Evolutionary conservation across 2,329 filamentous ascomycete genomes (phyloP), one percentile per base, ranked within the genome.

Genomic region (Pestalotiopsis sp.): DNA sequence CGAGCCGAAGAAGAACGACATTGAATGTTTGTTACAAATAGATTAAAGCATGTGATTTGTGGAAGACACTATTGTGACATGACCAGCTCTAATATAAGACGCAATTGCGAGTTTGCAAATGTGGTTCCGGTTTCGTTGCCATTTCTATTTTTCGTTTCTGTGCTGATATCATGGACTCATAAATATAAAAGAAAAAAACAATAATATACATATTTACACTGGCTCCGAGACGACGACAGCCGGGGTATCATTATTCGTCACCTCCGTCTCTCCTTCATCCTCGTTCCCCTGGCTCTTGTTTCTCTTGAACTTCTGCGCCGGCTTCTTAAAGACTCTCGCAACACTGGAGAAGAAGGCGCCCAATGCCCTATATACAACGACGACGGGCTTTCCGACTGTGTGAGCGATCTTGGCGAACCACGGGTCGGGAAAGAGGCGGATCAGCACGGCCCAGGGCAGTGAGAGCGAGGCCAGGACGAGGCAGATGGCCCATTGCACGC

Each of bases 401-500:
- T n/a, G 69, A 2, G 75, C 76, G 13, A 79, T 75, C 23, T 66
- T 73, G 27, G 75, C 80, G 66, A 82, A 82, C 76, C 77, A 78
- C 4, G 69, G 69, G 72, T 88, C 86, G 1, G 86, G 86, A 68
- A 88, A 83, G 1, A 85, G 76, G 9, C 86, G 79, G 65, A 88
- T 80, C 45, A 83, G 75, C 36, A 85, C 74, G 36, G 83, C 86
- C 79, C 85, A 83, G 0, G 86, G 86, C 11, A 88, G 76, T 25
- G 81, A 87, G 0, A 88, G 69, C 2, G 82, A 78, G 1, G 83
- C 85, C 2, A 85, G 72, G 20, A 86, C 76, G n/a, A 88, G 58
- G 31, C 81, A 87, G 66, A 87, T 84, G 14, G 81, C 86, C 87
- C 87, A 89, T 75, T 88, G 86, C 1, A 76, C 73, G 1, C 85